phyloP scores from a whole-genome alignment of 2,329 filamentous ascomycete genomes.

The Alternaria novae-zelandiae region DNA sequence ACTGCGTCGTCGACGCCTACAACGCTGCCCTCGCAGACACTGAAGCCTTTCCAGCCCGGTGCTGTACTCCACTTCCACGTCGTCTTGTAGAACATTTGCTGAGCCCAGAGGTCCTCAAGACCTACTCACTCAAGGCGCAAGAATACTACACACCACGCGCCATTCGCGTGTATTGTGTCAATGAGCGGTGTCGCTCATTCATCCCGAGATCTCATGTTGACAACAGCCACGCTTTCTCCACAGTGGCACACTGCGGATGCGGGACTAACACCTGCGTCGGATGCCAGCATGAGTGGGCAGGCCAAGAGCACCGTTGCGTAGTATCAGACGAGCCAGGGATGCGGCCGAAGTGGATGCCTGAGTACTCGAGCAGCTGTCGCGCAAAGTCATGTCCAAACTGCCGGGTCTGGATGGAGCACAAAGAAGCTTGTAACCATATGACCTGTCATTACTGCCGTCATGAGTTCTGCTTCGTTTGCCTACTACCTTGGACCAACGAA shows the following conservation, averaged over 20 bases:
- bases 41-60: conserved; percentile 1
- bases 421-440: conserved; percentile 24
- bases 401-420: conserved; percentile 15
- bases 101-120: not conserved
- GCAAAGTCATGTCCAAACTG: conserved; percentile 21
- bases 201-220: not conserved
- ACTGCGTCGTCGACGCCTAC: not conserved
- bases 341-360: conserved; percentile 14
- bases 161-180: conserved; percentile 1
- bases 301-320: not conserved
- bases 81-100: not conserved
- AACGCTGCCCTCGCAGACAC: not conserved
- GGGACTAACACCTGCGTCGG: conserved; percentile 4
- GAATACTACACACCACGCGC: not conserved
- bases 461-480: conserved; percentile 24
- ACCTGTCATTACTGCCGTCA: conserved; percentile 7
- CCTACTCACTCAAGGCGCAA: not conserved
- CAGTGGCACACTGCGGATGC: not conserved
- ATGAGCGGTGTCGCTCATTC: conserved; percentile 1
- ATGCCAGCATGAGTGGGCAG: conserved; percentile 9
- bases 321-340: not conserved
- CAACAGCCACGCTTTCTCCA: not conserved
- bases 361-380: conserved; percentile 12
- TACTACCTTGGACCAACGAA: not conserved
- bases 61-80: not conserved